These are phyloP conservation scores for Blastocystis sp. DNA, from an alignment of 352 stramenopile species.

Conservation along the genomic window DNA sequence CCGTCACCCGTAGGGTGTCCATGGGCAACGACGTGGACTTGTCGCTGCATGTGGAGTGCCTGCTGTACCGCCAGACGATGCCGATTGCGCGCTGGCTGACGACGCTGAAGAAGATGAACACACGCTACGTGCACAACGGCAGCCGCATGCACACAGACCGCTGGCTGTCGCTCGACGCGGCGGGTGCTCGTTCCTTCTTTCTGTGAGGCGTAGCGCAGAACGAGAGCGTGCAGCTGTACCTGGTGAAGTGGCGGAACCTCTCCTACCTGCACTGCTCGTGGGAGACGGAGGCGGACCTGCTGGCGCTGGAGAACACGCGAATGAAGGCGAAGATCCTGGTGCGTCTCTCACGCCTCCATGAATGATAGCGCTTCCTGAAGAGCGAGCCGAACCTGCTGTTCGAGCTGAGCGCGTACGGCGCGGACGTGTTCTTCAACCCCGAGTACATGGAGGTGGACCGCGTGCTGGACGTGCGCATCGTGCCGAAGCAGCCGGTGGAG, in stretches of 20 bases:
- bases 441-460: slow-evolving; percentile 84
- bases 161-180: slow-evolving; percentile 5
- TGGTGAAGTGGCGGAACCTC: slow-evolving; percentile 85
- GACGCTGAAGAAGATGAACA: slow-evolving; percentile 60
- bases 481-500: slow-evolving; percentile 77
- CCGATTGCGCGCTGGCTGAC: slow-evolving; percentile 35
- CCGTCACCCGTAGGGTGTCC: slow-evolving; percentile 7
- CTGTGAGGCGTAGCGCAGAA: slow-evolving; percentile 13
- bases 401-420: slow-evolving; percentile 59
- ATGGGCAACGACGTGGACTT: slow-evolving; percentile 42
- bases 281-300: slow-evolving; percentile 81
- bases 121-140: slow-evolving; percentile 41
- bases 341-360: not conserved
- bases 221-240: slow-evolving; percentile 76
- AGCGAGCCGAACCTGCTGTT: slow-evolving; percentile 62
- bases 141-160: slow-evolving; percentile 49
- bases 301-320: slow-evolving; percentile 36
- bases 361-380: slow-evolving; percentile 52
- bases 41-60: slow-evolving; percentile 25
- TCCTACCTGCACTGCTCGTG: slow-evolving; percentile 85
- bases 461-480: slow-evolving; percentile 79
- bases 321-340: slow-evolving; percentile 70
- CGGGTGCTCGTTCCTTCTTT: not conserved
- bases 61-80: slow-evolving; percentile 61
- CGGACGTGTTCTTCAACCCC: slow-evolving; percentile 84